phyloP scores from a whole-genome alignment of 2,329 filamentous ascomycete species.

The Cordyceps pruinosa region DNA sequence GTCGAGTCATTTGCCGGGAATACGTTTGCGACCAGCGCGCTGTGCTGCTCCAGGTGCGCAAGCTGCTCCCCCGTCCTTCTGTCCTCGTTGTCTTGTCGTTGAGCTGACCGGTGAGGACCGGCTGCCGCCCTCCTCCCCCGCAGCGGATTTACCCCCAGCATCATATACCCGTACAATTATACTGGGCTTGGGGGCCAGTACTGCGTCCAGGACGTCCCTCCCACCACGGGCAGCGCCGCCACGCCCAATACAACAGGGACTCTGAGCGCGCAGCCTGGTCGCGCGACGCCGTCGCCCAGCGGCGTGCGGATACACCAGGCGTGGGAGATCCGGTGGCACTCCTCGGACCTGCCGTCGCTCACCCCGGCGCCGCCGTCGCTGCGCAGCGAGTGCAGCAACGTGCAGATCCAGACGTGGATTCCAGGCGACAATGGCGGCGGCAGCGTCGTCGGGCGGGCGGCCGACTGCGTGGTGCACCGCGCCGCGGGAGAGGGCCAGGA shows the following conservation, averaged over 20 bases:
- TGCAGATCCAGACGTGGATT: neutral
- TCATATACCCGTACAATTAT: neutral
- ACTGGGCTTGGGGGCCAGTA: neutral
- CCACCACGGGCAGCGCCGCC: neutral
- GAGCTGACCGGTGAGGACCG: too few species aligned
- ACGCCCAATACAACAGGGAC: neutral
- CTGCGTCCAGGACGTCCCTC: neutral
- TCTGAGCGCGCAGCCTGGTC: neutral
- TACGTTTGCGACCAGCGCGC: neutral
- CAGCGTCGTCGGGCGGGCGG: neutral
- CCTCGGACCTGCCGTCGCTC: neutral
- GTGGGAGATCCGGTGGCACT: neutral
- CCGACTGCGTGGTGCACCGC: neutral
- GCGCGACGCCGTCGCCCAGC: neutral
- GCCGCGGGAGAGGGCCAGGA: neutral
- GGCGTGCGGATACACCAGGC: neutral
- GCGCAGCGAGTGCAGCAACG: neutral
- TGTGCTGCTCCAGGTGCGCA: neutral
- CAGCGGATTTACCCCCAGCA: neutral
- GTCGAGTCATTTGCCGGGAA: neutral
- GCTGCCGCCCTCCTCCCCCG: too few species aligned
- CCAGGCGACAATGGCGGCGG: neutral
- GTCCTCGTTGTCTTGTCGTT: too few species aligned
- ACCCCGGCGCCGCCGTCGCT: neutral
- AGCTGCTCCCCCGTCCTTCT: too few species aligned